These are phyloP conservation scores for Immersiella caudata DNA, from an alignment of 495 filamentous ascomycete species.

Conservation along the genomic window DNA sequence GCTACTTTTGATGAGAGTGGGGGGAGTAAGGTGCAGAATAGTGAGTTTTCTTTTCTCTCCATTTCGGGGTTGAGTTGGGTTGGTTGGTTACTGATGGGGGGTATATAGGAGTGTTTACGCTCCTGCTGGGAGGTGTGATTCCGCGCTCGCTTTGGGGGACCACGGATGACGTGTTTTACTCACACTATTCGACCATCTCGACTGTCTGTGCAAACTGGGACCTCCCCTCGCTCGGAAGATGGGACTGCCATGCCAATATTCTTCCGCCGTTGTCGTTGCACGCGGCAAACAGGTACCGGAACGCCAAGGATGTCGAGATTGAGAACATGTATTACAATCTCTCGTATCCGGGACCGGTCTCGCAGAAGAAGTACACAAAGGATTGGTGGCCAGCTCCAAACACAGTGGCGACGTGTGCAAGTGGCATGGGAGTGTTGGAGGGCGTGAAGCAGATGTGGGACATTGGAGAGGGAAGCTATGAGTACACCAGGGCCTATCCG, in stretches of 20 bases:
- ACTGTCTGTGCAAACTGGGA: conserved; percentile 66
- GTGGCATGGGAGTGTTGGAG: conserved; percentile 45
- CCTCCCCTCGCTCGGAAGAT: conserved; percentile 50
- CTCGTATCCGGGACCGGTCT: conserved; percentile 53
- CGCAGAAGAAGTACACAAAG: conserved; percentile 34
- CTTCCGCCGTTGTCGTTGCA: conserved; percentile 26
- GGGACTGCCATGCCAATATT: conserved; percentile 59
- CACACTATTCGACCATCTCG: conserved; percentile 69
- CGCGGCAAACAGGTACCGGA: conserved; percentile 11
- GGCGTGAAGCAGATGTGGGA: conserved; percentile 44
- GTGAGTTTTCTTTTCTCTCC: neutral
- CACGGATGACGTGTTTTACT: conserved; percentile 68
- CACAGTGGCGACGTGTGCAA: conserved; percentile 24
- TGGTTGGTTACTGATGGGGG: conserved; percentile 35
- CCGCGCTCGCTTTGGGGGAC: conserved; percentile 60
- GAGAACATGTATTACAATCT: conserved; percentile 47
- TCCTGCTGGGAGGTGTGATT: conserved; percentile 70
- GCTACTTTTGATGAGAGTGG: conserved; percentile 71
- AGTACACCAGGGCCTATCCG: conserved; percentile 39
- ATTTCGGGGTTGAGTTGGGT: neutral
- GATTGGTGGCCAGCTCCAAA: conserved; percentile 43
- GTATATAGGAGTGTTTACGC: conserved; percentile 59
- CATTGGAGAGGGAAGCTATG: conserved; percentile 40
- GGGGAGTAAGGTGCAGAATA: conserved; percentile 45
- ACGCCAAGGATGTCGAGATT: conserved; percentile 32